A percentile compares a stretch with the other conserved stretches of the same genome.
Conservation (phyloP, 73 alveolate genomes). For the Uronychia setigera region DNA sequence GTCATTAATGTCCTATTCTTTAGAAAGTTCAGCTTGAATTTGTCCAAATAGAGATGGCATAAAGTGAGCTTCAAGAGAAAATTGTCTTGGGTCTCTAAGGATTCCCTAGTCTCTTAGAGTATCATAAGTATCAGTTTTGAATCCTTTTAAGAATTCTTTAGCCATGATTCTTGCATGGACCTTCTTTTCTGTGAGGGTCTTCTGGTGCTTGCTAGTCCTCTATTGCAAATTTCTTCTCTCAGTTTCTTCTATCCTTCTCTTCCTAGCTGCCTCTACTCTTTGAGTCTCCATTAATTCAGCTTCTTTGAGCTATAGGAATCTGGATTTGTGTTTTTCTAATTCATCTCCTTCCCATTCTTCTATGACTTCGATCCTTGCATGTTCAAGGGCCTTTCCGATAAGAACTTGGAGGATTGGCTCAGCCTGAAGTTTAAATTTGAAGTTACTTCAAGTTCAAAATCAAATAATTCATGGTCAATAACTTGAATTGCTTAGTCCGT, state of each 20-base stretch:
- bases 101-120: conserved; percentile 38
- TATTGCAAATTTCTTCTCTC: conserved; percentile 66
- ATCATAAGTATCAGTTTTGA: conserved; percentile 59
- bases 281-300: conserved; percentile 96
- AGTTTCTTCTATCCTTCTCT: conserved; percentile 89
- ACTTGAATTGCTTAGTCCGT: conserved; percentile 75
- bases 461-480: conserved; percentile 79
- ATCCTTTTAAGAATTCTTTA: conserved; percentile 36
- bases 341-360: conserved; percentile 95
- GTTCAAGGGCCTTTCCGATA: conserved; percentile 96
- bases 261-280: conserved; percentile 95
- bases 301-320: conserved; percentile 71
- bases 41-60: conserved; percentile 52
- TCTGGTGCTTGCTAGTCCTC: conserved; percentile 61
- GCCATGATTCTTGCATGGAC: conserved; percentile 51
- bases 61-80: conserved; percentile 34
- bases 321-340: conserved; percentile 80
- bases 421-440: conserved; percentile 79
- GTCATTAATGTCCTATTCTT: conserved; percentile 30
- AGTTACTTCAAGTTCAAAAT: conserved; percentile 56
- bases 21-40: conserved; percentile 22
- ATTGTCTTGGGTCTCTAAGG: conserved; percentile 41
- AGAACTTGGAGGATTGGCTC: conserved; percentile 96
- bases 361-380: conserved; percentile 94
- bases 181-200: conserved; percentile 57